phyloP scores from a whole-genome alignment of 2,329 filamentous ascomycete genomes.

The Aspergillus phoenicis region DNA sequence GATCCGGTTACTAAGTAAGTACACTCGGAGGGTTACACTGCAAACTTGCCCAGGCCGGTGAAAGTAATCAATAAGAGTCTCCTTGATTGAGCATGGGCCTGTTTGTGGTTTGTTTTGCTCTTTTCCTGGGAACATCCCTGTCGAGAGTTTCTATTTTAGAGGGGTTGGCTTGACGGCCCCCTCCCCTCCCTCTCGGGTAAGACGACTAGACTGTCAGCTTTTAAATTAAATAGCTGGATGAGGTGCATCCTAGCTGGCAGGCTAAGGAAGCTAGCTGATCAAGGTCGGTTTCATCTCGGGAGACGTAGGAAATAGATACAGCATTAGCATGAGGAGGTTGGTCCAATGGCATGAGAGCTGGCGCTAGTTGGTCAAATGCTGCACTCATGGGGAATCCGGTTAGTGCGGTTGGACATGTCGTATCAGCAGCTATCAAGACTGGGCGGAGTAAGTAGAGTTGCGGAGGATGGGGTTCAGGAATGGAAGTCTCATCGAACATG shows the following conservation, averaged over 20 bases:
- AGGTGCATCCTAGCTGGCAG: neutral
- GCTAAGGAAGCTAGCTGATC: constrained; percentile 1
- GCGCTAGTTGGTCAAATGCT: neutral
- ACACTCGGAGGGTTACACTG: neutral
- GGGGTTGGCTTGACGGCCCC: neutral
- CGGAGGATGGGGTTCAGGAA: neutral
- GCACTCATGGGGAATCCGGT: neutral
- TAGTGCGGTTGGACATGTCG: neutral
- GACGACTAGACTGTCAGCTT: constrained; percentile 4
- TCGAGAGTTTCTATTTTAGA: constrained; percentile 1
- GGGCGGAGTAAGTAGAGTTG: neutral
- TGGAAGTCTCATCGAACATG: neutral
- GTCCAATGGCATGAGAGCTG: too few relatives aligned
- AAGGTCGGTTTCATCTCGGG: neutral
- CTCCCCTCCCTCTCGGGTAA: neutral
- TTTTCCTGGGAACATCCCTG: neutral
- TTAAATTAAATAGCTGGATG: neutral
- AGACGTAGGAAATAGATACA: neutral
- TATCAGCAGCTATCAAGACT: neutral
- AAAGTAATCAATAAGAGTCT: neutral
- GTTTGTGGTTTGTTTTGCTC: too few relatives aligned
- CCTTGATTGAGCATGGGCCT: constrained; percentile 6
- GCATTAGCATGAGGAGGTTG: neutral
- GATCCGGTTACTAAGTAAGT: neutral
- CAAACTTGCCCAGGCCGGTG: neutral